phyloP scores from a whole-genome alignment of 345 rosid species.

The Microcos paniculata region DNA sequence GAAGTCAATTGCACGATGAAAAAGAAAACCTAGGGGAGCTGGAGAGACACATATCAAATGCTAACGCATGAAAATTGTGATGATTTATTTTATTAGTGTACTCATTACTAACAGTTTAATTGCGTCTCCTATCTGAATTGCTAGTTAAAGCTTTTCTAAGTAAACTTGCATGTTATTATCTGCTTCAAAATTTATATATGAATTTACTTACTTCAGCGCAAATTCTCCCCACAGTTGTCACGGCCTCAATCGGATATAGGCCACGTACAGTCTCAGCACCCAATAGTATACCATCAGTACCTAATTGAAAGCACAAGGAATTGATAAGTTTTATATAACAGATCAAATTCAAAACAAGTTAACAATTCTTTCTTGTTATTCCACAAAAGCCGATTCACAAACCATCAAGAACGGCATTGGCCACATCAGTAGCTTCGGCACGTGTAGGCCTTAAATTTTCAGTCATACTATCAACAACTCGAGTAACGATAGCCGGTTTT shows the following conservation, averaged over 20 bases:
- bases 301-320: not conserved
- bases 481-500: conserved; percentile 84
- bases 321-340: not conserved
- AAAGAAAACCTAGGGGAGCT: no score
- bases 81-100: no score
- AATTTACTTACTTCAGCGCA: not conserved
- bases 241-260: not conserved
- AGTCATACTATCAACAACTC: conserved; percentile 86
- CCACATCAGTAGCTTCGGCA: conserved; percentile 94
- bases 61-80: no score
- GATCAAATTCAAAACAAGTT: not conserved
- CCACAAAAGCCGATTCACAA: not conserved
- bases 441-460: conserved; percentile 87
- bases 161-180: not conserved
- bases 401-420: conserved; percentile 83
- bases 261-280: not conserved
- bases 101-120: no score
- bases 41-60: no score
- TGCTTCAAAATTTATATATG: not conserved
- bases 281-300: not conserved
- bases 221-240: not conserved
- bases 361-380: not conserved
- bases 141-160: no score
- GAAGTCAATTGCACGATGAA: no score
- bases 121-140: no score